Conservation (phyloP, 2,329 filamentous ascomycete species). For the Davidsoniella virescens region DNA sequence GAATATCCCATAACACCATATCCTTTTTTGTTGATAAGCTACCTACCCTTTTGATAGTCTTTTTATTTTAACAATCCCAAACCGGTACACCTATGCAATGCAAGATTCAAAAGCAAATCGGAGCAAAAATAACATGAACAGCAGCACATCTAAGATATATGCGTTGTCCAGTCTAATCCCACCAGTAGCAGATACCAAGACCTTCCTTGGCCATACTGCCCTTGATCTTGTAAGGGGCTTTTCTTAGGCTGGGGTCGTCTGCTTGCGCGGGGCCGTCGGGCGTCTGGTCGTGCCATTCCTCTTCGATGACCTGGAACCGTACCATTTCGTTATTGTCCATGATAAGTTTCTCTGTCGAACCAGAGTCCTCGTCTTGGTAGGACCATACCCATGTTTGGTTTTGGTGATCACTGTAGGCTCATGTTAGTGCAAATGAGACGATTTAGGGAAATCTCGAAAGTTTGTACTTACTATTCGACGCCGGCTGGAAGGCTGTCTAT, state of each 20-base stretch:
- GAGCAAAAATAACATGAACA: background rate
- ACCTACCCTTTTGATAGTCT: background rate
- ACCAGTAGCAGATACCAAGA: constrained; percentile 48
- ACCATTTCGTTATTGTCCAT: constrained; percentile 86
- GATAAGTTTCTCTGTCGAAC: constrained; percentile 43
- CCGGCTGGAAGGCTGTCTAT: constrained; percentile 57
- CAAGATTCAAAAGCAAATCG: background rate
- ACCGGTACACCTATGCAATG: background rate
- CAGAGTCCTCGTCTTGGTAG: constrained; percentile 35
- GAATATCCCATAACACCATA: background rate
- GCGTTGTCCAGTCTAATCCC: constrained; percentile 25
- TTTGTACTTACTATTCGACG: constrained; percentile 50
- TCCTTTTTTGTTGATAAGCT: background rate
- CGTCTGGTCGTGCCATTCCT: constrained; percentile 83
- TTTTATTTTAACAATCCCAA: no score
- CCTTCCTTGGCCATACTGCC: constrained; percentile 48
- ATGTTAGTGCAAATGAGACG: constrained; percentile 17
- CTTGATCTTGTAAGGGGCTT: constrained; percentile 55
- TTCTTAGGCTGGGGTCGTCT: constrained; percentile 42
- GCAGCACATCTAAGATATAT: background rate
- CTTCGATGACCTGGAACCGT: constrained; percentile 67
- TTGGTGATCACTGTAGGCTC: constrained; percentile 42
- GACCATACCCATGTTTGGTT: constrained; percentile 80
- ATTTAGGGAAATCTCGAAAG: background rate
- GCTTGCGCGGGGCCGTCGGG: constrained; percentile 50